These are phyloP conservation scores for Xerocomellus dryophilus DNA, from an alignment of 768 basidiomycete genomes.

Conservation along the genomic window DNA sequence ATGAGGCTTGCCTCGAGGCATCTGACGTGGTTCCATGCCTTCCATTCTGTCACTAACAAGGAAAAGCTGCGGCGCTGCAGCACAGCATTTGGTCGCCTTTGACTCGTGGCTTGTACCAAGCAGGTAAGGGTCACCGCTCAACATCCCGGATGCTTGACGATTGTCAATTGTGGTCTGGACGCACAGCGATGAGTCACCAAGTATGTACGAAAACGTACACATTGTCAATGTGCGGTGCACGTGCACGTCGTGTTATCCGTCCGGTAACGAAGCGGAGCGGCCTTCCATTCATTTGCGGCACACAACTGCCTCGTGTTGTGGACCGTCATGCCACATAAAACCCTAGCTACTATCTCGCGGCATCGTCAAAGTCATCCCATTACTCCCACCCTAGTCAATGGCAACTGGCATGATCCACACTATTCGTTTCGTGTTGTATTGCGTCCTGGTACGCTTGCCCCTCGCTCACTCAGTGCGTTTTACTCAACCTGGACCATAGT, in stretches of 20 bases:
- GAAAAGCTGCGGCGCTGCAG: background rate
- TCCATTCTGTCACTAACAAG: conserved; percentile 12
- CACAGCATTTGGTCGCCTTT: conserved; percentile 7
- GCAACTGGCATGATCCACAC: conserved; percentile 31
- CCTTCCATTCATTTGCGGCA: conserved; percentile 24
- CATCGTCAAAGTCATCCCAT: conserved; percentile 7
- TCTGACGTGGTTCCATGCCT: conserved; percentile 21
- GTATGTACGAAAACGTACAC: conserved; percentile 1
- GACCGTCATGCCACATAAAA: conserved; percentile 26
- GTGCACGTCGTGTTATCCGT: conserved; percentile 6
- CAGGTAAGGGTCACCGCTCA: background rate
- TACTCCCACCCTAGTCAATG: conserved; percentile 1
- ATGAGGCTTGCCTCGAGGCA: conserved; percentile 31
- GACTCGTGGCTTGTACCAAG: background rate
- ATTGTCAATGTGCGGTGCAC: conserved; percentile 7
- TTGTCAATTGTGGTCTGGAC: background rate
- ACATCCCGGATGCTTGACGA: background rate
- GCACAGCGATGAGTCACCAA: conserved; percentile 1
- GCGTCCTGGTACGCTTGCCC: conserved; percentile 36
- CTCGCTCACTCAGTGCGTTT: background rate
- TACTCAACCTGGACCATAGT: conserved; percentile 32
- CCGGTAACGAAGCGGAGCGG: conserved; percentile 19
- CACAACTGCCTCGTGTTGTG: conserved; percentile 30
- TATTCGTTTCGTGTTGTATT: conserved; percentile 43
- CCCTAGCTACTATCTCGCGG: conserved; percentile 13